phyloP scores from a whole-genome alignment of 169 alveolate genomes.

The Babesia bigemina region DNA sequence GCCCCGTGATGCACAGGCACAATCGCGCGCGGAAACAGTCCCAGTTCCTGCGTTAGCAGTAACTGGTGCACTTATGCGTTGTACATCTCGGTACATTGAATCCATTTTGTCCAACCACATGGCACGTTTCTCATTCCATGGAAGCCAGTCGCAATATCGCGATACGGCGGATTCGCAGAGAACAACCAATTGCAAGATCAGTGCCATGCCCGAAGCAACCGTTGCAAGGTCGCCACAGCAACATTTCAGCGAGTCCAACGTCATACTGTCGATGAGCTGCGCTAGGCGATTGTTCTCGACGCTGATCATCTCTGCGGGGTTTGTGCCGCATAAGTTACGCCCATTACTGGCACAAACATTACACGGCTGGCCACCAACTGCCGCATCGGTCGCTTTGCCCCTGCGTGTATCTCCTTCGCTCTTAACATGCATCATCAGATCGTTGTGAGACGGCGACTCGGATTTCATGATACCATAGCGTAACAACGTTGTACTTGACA shows the following conservation, averaged over 20 bases:
- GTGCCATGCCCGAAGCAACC: neutral
- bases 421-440: neutral
- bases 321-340: neutral
- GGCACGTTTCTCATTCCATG: slow-evolving; percentile 5
- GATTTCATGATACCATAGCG: neutral
- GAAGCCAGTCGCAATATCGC: slow-evolving; percentile 10
- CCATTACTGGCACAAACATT: neutral
- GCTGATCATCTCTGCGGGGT: neutral
- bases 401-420: neutral
- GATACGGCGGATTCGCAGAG: slow-evolving; percentile 11
- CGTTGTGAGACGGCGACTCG: neutral
- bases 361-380: neutral
- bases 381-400: neutral
- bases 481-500: neutral
- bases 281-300: neutral
- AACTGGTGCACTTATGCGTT: neutral
- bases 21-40: neutral
- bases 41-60: neutral
- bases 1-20: slow-evolving; percentile 7
- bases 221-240: slow-evolving; percentile 24
- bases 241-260: neutral
- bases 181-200: slow-evolving; percentile 2
- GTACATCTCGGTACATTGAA: slow-evolving; percentile 5
- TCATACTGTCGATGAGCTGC: slow-evolving; percentile 5
- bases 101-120: slow-evolving; percentile 11